These are phyloP conservation scores for Vinca minor DNA, from an alignment of 257 asterid species.

Conservation along the genomic window DNA sequence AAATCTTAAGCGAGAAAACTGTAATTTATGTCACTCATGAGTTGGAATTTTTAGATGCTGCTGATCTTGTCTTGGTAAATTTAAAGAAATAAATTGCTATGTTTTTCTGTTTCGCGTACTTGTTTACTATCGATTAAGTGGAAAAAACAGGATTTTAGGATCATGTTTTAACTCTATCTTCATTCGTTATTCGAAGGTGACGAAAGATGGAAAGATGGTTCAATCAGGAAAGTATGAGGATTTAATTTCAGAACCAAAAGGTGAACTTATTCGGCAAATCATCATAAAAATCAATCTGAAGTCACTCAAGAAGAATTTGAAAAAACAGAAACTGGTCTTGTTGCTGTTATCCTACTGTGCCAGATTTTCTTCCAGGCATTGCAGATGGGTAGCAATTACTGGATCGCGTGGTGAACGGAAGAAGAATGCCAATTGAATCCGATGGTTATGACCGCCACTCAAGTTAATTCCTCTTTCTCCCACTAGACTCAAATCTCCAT, in stretches of 20 bases:
- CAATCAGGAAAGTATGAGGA: conserved; percentile 66
- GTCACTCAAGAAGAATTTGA: conserved; percentile 28
- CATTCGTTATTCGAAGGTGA: conserved; percentile 30
- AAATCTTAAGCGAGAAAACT: conserved; percentile 48
- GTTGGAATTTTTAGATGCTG: conserved; percentile 58
- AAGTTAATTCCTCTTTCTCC: conserved; percentile 67
- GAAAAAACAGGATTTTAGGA: too few relatives aligned
- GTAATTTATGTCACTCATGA: conserved; percentile 79
- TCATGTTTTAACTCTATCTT: background rate
- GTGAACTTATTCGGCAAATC: conserved; percentile 51
- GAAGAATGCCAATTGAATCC: conserved; percentile 69
- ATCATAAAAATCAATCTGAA: conserved; percentile 25
- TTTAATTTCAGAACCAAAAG: conserved; percentile 42
- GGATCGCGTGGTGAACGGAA: conserved; percentile 86
- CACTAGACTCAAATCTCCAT: conserved; percentile 54
- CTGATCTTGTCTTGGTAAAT: conserved; percentile 73
- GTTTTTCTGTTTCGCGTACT: too few relatives aligned
- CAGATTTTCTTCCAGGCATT: conserved; percentile 66
- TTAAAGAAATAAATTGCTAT: too few relatives aligned
- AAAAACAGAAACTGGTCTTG: too few relatives aligned
- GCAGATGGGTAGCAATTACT: conserved; percentile 78
- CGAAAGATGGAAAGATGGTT: conserved; percentile 64
- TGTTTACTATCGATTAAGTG: background rate
- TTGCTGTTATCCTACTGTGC: conserved; percentile 56
- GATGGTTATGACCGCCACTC: conserved; percentile 63